These are phyloP conservation scores for Ogataea ganodermae DNA, from an alignment of 805 yeast species.

Conservation along the genomic window DNA sequence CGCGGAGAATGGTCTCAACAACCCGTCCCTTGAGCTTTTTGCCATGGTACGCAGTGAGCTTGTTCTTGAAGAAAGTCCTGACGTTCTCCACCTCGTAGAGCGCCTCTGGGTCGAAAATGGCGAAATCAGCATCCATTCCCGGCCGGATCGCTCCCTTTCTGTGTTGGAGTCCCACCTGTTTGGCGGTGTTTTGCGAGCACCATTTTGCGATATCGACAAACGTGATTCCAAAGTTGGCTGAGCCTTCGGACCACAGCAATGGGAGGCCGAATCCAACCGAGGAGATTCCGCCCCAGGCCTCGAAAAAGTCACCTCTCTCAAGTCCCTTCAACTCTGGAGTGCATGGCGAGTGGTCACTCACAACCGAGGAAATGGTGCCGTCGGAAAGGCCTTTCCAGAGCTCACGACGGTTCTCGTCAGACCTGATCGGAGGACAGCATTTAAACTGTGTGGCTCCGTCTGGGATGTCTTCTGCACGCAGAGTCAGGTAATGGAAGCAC, in stretches of 20 bases:
- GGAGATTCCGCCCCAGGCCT: conserved; percentile 96
- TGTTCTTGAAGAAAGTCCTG: conserved; percentile 75
- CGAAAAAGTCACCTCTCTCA: conserved; percentile 80
- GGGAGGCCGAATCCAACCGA: conserved; percentile 92
- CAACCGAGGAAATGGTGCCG: conserved; percentile 76
- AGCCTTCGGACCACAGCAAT: conserved; percentile 74
- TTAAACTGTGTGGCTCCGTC: conserved; percentile 80
- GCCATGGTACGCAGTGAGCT: conserved; percentile 85
- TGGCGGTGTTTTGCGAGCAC: conserved; percentile 83
- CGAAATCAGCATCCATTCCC: conserved; percentile 89
- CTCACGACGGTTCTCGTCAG: conserved; percentile 65
- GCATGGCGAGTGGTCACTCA: conserved; percentile 95
- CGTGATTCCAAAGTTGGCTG: conserved; percentile 35
- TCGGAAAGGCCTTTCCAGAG: conserved; percentile 78
- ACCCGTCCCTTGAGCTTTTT: conserved; percentile 69
- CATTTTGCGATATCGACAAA: conserved; percentile 68
- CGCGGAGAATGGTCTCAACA: conserved; percentile 77
- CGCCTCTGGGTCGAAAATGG: conserved; percentile 70
- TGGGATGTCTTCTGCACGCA: conserved; percentile 76
- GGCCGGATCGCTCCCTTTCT: conserved; percentile 69
- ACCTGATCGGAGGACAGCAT: conserved; percentile 93
- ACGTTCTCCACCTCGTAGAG: conserved; percentile 52
- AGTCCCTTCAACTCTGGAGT: conserved; percentile 86
- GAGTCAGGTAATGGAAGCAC: conserved; percentile 86
- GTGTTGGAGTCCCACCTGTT: conserved; percentile 76